These are phyloP conservation scores for Botrytis pseudocinerea DNA, from an alignment of 2,329 filamentous ascomycete genomes.

Conservation along the genomic window DNA sequence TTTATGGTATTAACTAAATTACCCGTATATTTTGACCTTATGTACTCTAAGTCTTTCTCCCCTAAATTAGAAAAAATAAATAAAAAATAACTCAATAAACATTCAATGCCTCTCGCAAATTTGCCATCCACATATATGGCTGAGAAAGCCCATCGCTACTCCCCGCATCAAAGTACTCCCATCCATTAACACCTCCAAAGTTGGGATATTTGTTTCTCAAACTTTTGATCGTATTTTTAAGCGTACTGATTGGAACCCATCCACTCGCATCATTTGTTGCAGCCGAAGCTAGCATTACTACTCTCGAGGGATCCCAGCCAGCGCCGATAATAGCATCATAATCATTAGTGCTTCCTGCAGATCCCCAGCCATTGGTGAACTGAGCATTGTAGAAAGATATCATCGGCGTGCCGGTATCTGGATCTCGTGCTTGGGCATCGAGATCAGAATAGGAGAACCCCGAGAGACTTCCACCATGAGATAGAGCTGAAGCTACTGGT, in stretches of 20 bases:
- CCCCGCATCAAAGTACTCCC: slow-evolving; percentile 57
- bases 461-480: slow-evolving; percentile 55
- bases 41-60: not conserved
- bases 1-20: not conserved
- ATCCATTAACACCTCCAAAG: slow-evolving; percentile 44
- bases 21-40: not conserved
- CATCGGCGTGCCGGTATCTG: slow-evolving; percentile 5
- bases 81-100: not conserved
- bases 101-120: slow-evolving; percentile 20
- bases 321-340: slow-evolving; percentile 24
- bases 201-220: slow-evolving; percentile 24
- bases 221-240: slow-evolving; percentile 42
- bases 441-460: slow-evolving; percentile 76
- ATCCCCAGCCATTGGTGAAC: slow-evolving; percentile 27
- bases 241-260: slow-evolving; percentile 14
- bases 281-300: slow-evolving; percentile 23
- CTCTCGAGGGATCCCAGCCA: slow-evolving; percentile 24
- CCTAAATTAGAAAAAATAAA: not conserved
- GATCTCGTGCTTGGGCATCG: slow-evolving; percentile 48
- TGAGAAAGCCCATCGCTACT: slow-evolving; percentile 53
- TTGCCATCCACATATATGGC: slow-evolving; percentile 27
- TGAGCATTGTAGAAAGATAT: slow-evolving; percentile 27
- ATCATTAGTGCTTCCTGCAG: slow-evolving; percentile 4
- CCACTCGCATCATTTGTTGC: slow-evolving; percentile 24
- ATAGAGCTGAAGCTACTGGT: slow-evolving; percentile 58